Evolutionary conservation across 2,329 filamentous ascomycete genomes (phyloP).

Genomic region (Triangularia setosa): DNA sequence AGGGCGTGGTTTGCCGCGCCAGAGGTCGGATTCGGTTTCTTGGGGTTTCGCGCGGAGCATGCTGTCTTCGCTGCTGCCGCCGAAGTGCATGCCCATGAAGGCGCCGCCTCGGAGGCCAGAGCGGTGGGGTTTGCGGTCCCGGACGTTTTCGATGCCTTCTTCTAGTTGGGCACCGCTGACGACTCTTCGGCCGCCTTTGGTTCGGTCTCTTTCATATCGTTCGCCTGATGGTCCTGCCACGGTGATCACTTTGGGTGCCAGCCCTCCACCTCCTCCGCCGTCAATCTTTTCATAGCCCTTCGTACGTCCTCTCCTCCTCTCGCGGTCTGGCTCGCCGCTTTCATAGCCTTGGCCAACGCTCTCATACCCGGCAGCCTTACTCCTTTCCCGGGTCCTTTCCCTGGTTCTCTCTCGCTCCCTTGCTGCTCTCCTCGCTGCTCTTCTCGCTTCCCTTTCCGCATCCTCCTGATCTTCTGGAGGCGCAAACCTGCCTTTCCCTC

Average conservation of each 20-base stretch:
- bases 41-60: constrained; percentile 37
- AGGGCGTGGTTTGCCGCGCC: constrained; percentile 40
- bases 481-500: background rate
- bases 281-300: background rate
- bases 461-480: constrained; percentile 1
- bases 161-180: constrained; percentile 25
- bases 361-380: constrained; percentile 12
- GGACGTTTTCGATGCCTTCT: constrained; percentile 18
- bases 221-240: background rate
- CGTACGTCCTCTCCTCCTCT: background rate
- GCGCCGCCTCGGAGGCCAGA: background rate
- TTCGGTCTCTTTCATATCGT: background rate
- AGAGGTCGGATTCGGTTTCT: constrained; percentile 36
- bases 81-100: background rate
- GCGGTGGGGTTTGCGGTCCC: background rate
- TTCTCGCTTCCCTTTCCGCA: constrained; percentile 1
- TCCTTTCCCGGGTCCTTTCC: constrained; percentile 16
- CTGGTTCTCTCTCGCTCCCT: constrained; percentile 13
- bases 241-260: background rate
- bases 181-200: constrained; percentile 14
- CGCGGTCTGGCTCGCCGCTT: background rate
- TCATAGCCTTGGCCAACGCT: background rate
- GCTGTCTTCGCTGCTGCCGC: constrained; percentile 44
- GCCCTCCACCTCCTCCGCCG: background rate
- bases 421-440: constrained; percentile 3